phyloP scores from a whole-genome alignment of 371 early-diverging fungal species.

The Syncephalastrum contaminatum region DNA sequence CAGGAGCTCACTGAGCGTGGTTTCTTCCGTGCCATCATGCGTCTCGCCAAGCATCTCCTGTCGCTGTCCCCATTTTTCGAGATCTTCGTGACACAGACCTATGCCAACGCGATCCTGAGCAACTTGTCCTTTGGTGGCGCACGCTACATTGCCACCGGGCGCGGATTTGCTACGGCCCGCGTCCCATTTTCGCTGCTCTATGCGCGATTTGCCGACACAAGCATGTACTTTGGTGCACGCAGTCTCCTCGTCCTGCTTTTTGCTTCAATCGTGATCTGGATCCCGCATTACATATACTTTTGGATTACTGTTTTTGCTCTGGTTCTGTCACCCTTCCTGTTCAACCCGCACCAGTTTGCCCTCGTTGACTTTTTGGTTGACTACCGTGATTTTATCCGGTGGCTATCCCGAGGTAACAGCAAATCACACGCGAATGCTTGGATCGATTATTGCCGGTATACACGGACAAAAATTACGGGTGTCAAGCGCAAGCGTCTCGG shows the following conservation, averaged over 20 bases:
- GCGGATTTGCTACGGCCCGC: slow-evolving; percentile 86
- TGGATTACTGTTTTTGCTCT: slow-evolving; percentile 80
- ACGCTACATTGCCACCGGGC: slow-evolving; percentile 84
- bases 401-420: slow-evolving; percentile 79
- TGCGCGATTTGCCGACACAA: slow-evolving; percentile 77
- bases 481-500: slow-evolving; percentile 70
- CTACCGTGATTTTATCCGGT: slow-evolving; percentile 74
- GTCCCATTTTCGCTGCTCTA: slow-evolving; percentile 72
- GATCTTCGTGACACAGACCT: slow-evolving; percentile 86
- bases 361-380: slow-evolving; percentile 75
- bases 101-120: slow-evolving; percentile 74
- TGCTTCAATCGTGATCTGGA: slow-evolving; percentile 68
- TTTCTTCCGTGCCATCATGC: slow-evolving; percentile 63
- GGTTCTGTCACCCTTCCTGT: slow-evolving; percentile 74
- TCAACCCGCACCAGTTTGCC: slow-evolving; percentile 83
- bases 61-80: slow-evolving; percentile 87
- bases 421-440: slow-evolving; percentile 67
- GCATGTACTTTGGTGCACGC: slow-evolving; percentile 76
- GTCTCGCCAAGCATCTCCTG: slow-evolving; percentile 80
- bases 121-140: slow-evolving; percentile 84
- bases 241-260: slow-evolving; percentile 66
- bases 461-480: slow-evolving; percentile 74
- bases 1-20: slow-evolving; percentile 88
- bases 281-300: slow-evolving; percentile 76
- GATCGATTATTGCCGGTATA: slow-evolving; percentile 67